Conservation (phyloP, 176 grass and related monocot genomes). For the Otatea glauca region DNA sequence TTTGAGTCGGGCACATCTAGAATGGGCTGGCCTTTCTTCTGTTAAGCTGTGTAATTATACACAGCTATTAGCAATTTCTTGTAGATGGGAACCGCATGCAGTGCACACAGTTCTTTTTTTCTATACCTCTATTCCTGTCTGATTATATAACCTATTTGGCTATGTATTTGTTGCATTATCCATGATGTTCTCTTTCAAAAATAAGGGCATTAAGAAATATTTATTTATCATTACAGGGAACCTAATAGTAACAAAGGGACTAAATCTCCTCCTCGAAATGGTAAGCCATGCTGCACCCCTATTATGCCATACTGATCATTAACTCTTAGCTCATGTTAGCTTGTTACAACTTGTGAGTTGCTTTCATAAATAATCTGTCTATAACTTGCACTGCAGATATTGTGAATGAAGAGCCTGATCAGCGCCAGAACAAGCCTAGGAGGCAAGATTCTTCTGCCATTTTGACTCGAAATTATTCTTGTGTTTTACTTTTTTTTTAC, state of each 20-base stretch:
- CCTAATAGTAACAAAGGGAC: slow-evolving; percentile 36
- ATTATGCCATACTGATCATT: slow-evolving; percentile 10
- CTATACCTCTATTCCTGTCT: neutral
- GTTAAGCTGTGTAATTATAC: slow-evolving; percentile 15
- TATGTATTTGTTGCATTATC: slow-evolving; percentile 25
- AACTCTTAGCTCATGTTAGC: neutral
- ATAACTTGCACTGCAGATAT: slow-evolving; percentile 57
- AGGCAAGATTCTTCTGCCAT: slow-evolving; percentile 49
- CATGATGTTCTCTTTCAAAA: neutral
- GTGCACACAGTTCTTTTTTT: neutral
- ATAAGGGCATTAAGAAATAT: slow-evolving; percentile 13
- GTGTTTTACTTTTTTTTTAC: slow-evolving; percentile 12
- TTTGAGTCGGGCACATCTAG: neutral
- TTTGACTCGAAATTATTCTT: slow-evolving; percentile 25
- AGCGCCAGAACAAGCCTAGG: slow-evolving; percentile 95
- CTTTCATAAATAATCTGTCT: slow-evolving; percentile 30
- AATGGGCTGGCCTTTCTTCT: neutral
- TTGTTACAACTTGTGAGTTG: slow-evolving; percentile 35
- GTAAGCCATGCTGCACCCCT: slow-evolving; percentile 25
- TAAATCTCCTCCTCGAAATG: slow-evolving; percentile 54
- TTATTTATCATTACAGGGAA: slow-evolving; percentile 55
- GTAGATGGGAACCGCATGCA: slow-evolving; percentile 3
- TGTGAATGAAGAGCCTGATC: slow-evolving; percentile 75
- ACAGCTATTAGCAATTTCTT: neutral
- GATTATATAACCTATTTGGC: slow-evolving; percentile 2